Base-by-base conservation (phyloP, 2,329 filamentous ascomycete species). In the Phialophora expanda region DNA sequence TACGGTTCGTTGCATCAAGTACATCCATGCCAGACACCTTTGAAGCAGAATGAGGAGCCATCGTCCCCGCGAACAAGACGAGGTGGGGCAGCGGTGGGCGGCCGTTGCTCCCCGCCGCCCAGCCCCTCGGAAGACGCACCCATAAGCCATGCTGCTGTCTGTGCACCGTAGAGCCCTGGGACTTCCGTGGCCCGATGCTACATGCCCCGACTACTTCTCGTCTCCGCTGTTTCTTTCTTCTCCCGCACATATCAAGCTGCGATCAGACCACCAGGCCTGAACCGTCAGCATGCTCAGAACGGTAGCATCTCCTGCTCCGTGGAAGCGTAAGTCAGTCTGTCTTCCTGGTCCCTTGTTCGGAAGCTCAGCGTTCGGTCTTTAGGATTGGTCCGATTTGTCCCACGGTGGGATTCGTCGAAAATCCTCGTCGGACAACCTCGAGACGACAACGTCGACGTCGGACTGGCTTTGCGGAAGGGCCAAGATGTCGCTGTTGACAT, bases 341-440 rank as follows among this genome's bases (percentile, higher is more conserved):
- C 4, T n/a, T 41, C 38, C 38, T 17, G 14, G 34, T 3, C n/a
- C 4, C 38, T 41, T n/a, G 38, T 17, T 5, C 4, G 2, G 17
- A 41, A 41, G 4, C 38, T 41, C 38, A 41, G 5, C 6, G 6
- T 41, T 41, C 14, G 6, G 17, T 8, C 30, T 5, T 50, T 61
- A 87, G 85, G 86, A 74, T 82, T 88, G 65, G 84, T 87, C 70
- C 85, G 86, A 60, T 88, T 88, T 71, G 74, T 83, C 20, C 83
- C 86, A 61, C 84, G 82, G 72, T 82, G 80, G 4, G 81, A 83
- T 56, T 74, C 78, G 44, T 75, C 77, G 65, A 82, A 81, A 67
- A 74, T 85, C 61, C 76, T 86, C 56, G 83, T 88, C 70, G 86
- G 86, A 38, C 82, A 88, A 71, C 86, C 86, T 1, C 76, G 81